Conservation (phyloP, 163 green algal genomes). For the Picocystis sp. region DNA sequence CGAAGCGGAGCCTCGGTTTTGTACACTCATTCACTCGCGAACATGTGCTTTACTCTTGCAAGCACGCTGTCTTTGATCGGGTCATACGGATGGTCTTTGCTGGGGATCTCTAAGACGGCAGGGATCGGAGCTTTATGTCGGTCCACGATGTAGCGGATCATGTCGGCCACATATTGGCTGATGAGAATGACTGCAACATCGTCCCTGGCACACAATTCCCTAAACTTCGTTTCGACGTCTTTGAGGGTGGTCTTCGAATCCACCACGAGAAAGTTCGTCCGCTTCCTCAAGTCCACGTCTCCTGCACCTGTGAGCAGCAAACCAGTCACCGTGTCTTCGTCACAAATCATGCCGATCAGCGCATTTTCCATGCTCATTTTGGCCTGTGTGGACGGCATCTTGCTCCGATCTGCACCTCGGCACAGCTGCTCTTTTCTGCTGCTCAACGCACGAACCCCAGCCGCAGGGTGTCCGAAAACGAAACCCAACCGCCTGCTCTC, state of each 20-base stretch:
- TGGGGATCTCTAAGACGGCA: conserved; percentile 89
- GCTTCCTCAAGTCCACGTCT: conserved; percentile 74
- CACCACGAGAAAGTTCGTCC: conserved; percentile 89
- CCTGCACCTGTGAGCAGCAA: conserved; percentile 91
- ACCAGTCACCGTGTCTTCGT: conserved; percentile 89
- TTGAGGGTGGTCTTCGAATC: conserved; percentile 72
- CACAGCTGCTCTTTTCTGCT: too few relatives aligned
- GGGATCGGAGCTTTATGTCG: conserved; percentile 74
- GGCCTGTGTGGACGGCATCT: too few relatives aligned
- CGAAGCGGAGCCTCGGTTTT: too few relatives aligned
- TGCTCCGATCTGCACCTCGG: too few relatives aligned
- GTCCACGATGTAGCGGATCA: conserved; percentile 72
- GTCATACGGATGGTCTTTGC: conserved; percentile 87
- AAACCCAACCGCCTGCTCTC: too few relatives aligned
- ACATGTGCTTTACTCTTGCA: conserved; percentile 69
- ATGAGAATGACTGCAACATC: conserved; percentile 96
- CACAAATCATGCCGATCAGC: too few relatives aligned
- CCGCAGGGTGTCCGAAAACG: too few relatives aligned
- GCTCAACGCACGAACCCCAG: too few relatives aligned
- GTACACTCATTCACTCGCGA: conserved; percentile 20
- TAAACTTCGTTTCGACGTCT: conserved; percentile 80
- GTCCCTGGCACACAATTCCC: conserved; percentile 76
- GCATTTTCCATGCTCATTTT: too few relatives aligned
- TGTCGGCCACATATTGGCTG: conserved; percentile 70
- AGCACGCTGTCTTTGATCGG: conserved; percentile 85